phyloP scores from a whole-genome alignment of 345 rosid species.

The Diplotaxis tenuifolia region DNA sequence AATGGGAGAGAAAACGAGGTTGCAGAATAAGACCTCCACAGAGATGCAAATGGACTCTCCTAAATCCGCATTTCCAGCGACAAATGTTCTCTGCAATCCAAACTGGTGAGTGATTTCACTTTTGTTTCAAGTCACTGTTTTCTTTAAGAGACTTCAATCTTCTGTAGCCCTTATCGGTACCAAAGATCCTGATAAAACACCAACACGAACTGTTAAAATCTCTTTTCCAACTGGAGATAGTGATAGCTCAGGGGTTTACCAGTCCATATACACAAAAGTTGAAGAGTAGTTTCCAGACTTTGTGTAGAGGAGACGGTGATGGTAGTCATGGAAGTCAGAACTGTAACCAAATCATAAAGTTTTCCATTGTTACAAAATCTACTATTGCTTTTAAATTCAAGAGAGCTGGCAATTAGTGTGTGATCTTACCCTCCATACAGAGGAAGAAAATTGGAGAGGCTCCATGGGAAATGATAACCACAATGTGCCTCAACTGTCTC shows the following conservation, averaged over 20 bases:
- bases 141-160: conserved; percentile 71
- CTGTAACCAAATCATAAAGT: conserved; percentile 37
- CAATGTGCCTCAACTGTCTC: conserved; percentile 99
- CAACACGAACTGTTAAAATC: neutral
- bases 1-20: conserved; percentile 1
- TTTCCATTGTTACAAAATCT: neutral
- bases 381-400: neutral
- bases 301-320: conserved; percentile 92
- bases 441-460: conserved; percentile 89
- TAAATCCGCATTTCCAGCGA: conserved; percentile 2
- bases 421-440: conserved; percentile 88
- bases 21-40: conserved; percentile 25
- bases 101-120: conserved; percentile 4
- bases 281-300: conserved; percentile 98
- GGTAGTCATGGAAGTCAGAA: conserved; percentile 98
- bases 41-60: neutral
- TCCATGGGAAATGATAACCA: conserved; percentile 99
- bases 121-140: conserved; percentile 29
- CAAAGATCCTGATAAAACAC: conserved; percentile 66
- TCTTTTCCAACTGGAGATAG: neutral
- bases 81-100: conserved; percentile 28
- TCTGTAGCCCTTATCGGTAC: conserved; percentile 91
- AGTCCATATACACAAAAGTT: conserved; percentile 94
- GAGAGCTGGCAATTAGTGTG: neutral
- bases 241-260: conserved; percentile 48